phyloP scores from a whole-genome alignment of 371 early-diverging fungal genomes.

The Zychaea mexicana region DNA sequence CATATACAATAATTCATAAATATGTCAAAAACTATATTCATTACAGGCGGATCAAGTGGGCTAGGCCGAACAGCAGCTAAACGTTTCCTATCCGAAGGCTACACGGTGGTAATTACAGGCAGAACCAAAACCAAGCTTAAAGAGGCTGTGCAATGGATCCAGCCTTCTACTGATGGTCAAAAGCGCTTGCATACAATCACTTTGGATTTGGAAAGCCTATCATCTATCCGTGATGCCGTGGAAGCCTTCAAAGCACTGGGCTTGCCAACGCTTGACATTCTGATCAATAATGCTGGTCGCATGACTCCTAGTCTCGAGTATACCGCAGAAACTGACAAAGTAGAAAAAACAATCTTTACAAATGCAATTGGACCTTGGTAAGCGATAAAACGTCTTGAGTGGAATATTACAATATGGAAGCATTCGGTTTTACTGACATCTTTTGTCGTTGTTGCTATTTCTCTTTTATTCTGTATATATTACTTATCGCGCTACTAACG shows the following conservation, averaged over 20 bases:
- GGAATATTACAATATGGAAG: too few species aligned
- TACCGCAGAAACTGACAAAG: slow-evolving; percentile 1
- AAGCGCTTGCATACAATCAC: slow-evolving; percentile 3
- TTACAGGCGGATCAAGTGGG: slow-evolving; percentile 41
- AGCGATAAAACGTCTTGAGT: background rate
- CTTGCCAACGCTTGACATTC: slow-evolving; percentile 13
- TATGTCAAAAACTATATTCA: slow-evolving; percentile 34
- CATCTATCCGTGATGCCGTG: slow-evolving; percentile 25
- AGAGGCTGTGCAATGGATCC: background rate
- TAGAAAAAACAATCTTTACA: slow-evolving; percentile 36
- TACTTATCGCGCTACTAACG: background rate
- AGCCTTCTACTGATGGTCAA: background rate
- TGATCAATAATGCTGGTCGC: slow-evolving; percentile 39
- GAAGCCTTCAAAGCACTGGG: slow-evolving; percentile 17
- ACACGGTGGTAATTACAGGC: slow-evolving; percentile 43
- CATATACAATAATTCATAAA: too few species aligned
- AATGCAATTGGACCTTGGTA: slow-evolving; percentile 38
- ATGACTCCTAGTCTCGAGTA: slow-evolving; percentile 8
- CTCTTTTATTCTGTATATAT: background rate
- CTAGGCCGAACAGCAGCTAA: slow-evolving; percentile 33
- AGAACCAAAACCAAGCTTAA: slow-evolving; percentile 20
- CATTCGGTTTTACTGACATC: too few species aligned
- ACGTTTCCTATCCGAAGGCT: slow-evolving; percentile 26
- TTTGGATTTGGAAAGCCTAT: slow-evolving; percentile 26
- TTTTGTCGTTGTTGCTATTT: too few species aligned